These are phyloP conservation scores for Gloeostereum incarnatum DNA, from an alignment of 768 basidiomycete genomes.

Conservation along the genomic window DNA sequence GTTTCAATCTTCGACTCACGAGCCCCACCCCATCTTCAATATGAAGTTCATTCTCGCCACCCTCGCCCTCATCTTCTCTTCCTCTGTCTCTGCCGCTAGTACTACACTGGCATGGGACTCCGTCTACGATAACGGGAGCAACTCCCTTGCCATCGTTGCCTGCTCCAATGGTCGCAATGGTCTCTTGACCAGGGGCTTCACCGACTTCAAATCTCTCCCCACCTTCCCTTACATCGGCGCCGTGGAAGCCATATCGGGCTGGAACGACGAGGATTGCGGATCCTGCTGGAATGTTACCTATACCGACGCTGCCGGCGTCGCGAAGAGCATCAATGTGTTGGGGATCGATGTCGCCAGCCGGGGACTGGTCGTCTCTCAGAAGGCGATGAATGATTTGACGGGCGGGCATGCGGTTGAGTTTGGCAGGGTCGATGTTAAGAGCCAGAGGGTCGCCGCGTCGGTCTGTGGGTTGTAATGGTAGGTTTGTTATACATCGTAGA, in stretches of 20 bases:
- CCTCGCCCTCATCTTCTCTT: too few species aligned
- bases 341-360: slow-evolving; percentile 9
- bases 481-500: too few species aligned
- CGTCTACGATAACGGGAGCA: slow-evolving; percentile 6
- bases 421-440: slow-evolving; percentile 8
- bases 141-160: slow-evolving; percentile 19
- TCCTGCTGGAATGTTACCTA: slow-evolving; percentile 9
- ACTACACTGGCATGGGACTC: too few species aligned
- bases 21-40: too few species aligned
- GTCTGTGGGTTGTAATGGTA: slow-evolving; percentile 3
- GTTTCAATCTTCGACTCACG: too few species aligned
- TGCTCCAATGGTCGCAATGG: slow-evolving; percentile 33
- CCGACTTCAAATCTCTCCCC: slow-evolving; percentile 25
- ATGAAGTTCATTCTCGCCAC: too few species aligned
- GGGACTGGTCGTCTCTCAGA: slow-evolving; percentile 10
- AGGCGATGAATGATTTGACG: slow-evolving; percentile 10
- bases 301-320: slow-evolving; percentile 2
- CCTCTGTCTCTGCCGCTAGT: too few species aligned
- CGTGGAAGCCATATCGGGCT: slow-evolving; percentile 22
- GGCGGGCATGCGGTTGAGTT: slow-evolving; percentile 9
- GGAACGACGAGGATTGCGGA: slow-evolving; percentile 23
- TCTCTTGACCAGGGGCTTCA: slow-evolving; percentile 20
- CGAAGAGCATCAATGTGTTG: slow-evolving; percentile 1
- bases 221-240: slow-evolving; percentile 30
- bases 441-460: slow-evolving; percentile 4